phyloP scores from a whole-genome alignment of 306 rosid genomes.

The Lathyrus sativus region DNA sequence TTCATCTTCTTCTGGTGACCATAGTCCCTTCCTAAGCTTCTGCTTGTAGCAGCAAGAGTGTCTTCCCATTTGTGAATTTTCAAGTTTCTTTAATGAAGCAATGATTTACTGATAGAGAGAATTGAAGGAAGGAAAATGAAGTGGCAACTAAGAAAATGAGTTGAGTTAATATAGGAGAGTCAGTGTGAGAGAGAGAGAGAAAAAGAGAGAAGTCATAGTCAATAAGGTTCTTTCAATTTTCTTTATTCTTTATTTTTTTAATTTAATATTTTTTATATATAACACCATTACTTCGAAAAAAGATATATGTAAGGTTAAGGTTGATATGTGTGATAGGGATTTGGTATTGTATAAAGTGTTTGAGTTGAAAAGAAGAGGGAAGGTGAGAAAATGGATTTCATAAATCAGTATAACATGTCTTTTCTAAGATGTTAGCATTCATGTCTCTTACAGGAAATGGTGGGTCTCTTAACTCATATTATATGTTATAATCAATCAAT shows the following conservation, averaged over 20 bases:
- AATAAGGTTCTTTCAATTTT: slow-evolving; percentile 35
- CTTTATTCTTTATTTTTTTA: background rate
- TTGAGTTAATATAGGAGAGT: slow-evolving; percentile 54
- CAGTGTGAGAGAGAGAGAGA: background rate
- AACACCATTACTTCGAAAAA: background rate
- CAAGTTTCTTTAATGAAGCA: slow-evolving; percentile 43
- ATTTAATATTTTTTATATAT: background rate
- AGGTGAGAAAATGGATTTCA: slow-evolving; percentile 40
- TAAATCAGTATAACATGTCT: slow-evolving; percentile 46
- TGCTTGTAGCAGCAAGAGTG: slow-evolving; percentile 67
- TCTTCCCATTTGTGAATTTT: slow-evolving; percentile 53
- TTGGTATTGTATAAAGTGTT: slow-evolving; percentile 31
- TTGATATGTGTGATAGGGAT: slow-evolving; percentile 29
- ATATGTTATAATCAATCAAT: slow-evolving; percentile 17
- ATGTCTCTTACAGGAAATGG: slow-evolving; percentile 46
- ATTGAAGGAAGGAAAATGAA: slow-evolving; percentile 47
- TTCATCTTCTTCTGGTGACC: slow-evolving; percentile 73
- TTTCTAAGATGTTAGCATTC: slow-evolving; percentile 41
- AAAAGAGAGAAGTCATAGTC: slow-evolving; percentile 46
- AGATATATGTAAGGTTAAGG: background rate
- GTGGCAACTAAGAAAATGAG: slow-evolving; percentile 53
- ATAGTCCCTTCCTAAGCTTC: slow-evolving; percentile 61
- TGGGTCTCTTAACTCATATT: slow-evolving; percentile 43
- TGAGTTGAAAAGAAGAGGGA: slow-evolving; percentile 30
- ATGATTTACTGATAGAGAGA: slow-evolving; percentile 39